Conservation (phyloP, 2,329 filamentous ascomycete species). For the Tolypocladium sp. region DNA sequence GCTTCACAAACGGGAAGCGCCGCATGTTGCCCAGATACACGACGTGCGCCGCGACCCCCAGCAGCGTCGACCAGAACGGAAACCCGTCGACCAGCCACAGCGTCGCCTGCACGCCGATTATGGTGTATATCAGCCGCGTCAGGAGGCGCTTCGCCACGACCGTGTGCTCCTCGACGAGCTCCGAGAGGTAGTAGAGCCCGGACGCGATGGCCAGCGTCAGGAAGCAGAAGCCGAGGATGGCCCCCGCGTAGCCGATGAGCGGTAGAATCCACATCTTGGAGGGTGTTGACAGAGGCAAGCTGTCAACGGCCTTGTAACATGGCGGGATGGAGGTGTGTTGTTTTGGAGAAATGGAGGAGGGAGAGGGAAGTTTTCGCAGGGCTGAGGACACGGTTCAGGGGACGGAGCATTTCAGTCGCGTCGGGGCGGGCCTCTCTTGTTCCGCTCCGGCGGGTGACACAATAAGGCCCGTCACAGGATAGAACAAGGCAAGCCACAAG, state of each 20-base stretch:
- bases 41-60: constrained; percentile 73
- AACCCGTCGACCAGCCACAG: constrained; percentile 80
- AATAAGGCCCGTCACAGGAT: no score
- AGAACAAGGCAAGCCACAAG: no score
- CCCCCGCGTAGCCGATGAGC: constrained; percentile 79
- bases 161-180: constrained; percentile 96
- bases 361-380: background rate
- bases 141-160: constrained; percentile 85
- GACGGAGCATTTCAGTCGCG: background rate
- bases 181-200: constrained; percentile 96
- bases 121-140: constrained; percentile 71
- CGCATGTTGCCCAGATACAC: constrained; percentile 84
- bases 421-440: background rate
- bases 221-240: constrained; percentile 84
- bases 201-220: constrained; percentile 92
- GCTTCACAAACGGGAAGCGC: constrained; percentile 66
- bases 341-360: background rate
- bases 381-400: background rate
- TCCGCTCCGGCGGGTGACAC: constrained; percentile 1
- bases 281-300: constrained; percentile 14
- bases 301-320: constrained; percentile 4
- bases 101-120: constrained; percentile 65
- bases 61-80: constrained; percentile 61
- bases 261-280: constrained; percentile 85
- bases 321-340: background rate